Evolutionary conservation across 306 rosid species (phyloP), one percentile per base, ranked within the genome.

Genomic region (Lathyrus oleraceus): DNA sequence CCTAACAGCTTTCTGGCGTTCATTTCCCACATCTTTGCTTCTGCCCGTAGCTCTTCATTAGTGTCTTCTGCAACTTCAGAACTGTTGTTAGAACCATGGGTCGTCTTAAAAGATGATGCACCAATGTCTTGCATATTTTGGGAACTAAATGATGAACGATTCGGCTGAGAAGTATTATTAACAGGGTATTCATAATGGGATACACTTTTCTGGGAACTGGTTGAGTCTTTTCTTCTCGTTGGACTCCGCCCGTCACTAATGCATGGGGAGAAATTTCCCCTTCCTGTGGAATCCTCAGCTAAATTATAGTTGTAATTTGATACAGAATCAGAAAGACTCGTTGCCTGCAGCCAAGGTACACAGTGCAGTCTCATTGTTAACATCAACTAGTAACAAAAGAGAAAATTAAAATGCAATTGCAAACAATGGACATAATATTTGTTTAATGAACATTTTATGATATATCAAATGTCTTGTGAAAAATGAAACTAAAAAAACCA

Each of bases 11-110:
- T 87, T 61, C 88, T 82, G 30, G 95, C 96, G 13, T 94, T 91
- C 85, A 88, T 83, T 82, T 94, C 96, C 97, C 99, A 91, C 96
- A 91, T 88, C 87, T 85, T 88, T 19, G 98, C 97, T 79, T 94
- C 96, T 8, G 87, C 98, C 38, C 84, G 95, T 58, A 94, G 83
- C 84, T 85, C 97, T 70, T 77, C 85, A 66, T 70, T 73, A 7
- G 89, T 75, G 53, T 59, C 81, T 76, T 79, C 87, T 72, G 90
- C 81, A 17, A 83, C 83, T 63, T 88, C 91, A 64, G 28, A 74
- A 53, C 58, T 45, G 36, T 74, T 78, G 19, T 61, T 74, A 39
- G 79, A 63, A 49, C 78, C 71, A 70, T 40, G 75, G 52, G 74
- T 35, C 76, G 35, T 58, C 61, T 71, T 52, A 27, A 65, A 20